These are phyloP conservation scores for Castanea crenata DNA, from an alignment of 306 rosid species.

Conservation along the genomic window DNA sequence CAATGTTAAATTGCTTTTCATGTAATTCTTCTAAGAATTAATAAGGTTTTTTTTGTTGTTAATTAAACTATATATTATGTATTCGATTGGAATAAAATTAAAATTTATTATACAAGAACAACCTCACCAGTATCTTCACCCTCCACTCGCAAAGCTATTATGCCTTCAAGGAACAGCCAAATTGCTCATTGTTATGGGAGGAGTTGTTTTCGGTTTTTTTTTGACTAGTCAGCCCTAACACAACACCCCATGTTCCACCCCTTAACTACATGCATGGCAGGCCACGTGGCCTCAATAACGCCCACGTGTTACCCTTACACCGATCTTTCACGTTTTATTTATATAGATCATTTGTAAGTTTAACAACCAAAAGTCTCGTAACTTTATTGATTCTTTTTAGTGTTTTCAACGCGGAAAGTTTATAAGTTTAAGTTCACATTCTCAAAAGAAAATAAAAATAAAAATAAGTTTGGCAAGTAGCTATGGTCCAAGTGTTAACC, in stretches of 20 bases:
- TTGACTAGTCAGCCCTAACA: slow-evolving; percentile 32
- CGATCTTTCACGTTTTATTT: no score
- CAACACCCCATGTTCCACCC: slow-evolving; percentile 5
- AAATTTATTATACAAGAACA: neutral
- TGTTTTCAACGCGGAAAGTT: rapidly evolving
- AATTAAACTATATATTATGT: neutral
- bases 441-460: no score
- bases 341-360: no score
- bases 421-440: no score
- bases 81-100: neutral
- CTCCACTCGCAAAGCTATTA: no score
- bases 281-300: neutral
- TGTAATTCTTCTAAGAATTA: neutral
- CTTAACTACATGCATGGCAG: neutral
- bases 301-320: neutral
- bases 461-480: no score
- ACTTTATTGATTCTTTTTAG: rapidly evolving
- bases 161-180: slow-evolving; percentile 1
- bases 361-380: no score
- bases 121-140: neutral
- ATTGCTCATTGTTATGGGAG: neutral
- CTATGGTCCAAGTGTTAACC: no score
- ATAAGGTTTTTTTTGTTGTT: no score
- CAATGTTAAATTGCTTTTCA: neutral
- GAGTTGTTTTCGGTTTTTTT: neutral